Conservation (phyloP, 2,329 filamentous ascomycete genomes). For the Aspergillus jensenii region DNA sequence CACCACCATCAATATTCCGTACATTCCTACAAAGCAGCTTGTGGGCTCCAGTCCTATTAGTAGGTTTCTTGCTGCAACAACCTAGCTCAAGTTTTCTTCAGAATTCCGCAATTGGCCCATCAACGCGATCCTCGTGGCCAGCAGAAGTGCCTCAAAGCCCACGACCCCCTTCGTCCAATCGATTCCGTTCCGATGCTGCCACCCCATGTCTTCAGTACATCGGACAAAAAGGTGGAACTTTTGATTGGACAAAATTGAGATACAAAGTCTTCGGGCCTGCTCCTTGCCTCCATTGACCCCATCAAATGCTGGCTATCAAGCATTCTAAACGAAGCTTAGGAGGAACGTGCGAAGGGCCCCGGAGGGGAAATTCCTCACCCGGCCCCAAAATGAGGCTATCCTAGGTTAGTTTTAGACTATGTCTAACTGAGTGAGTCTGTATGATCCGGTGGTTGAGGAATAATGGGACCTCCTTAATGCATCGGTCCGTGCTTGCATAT, state of each 20-base stretch:
- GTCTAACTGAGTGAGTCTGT: neutral
- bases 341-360: neutral
- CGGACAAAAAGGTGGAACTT: neutral
- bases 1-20: neutral
- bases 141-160: neutral
- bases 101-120: neutral
- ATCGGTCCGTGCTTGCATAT: constrained; percentile 2
- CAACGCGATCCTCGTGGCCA: neutral
- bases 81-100: neutral
- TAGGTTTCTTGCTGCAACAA: neutral
- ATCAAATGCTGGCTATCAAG: neutral
- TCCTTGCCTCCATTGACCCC: neutral
- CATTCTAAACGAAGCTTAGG: neutral
- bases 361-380: neutral
- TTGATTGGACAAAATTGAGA: neutral
- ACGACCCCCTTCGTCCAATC: neutral
- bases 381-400: neutral
- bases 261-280: neutral
- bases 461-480: neutral
- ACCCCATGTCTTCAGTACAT: constrained; percentile 3
- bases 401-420: neutral
- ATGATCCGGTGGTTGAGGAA: neutral
- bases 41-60: neutral
- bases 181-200: neutral
- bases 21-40: neutral